A percentile compares a stretch with the other conserved stretches of the same genome.
These are phyloP conservation scores for Paramecium pentaurelia DNA, from an alignment of 73 alveolate species.

Conservation along the genomic window DNA sequence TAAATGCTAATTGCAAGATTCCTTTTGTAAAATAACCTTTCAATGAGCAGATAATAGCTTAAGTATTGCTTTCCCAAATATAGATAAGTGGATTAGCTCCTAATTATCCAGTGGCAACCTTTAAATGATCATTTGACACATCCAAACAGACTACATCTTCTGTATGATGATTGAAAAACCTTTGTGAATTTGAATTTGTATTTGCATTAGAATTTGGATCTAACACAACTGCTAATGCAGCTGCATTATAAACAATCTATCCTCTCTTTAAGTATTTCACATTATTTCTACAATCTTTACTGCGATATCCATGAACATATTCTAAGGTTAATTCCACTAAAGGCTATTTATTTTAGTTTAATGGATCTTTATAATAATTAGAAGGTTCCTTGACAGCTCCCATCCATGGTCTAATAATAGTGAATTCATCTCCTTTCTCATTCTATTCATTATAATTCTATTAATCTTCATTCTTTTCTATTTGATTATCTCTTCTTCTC, in stretches of 20 bases:
- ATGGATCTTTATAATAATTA: constrained; percentile 74
- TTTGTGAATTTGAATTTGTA: constrained; percentile 60
- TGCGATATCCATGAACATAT: constrained; percentile 95
- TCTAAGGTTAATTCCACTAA: constrained; percentile 77
- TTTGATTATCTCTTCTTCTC: constrained; percentile 58
- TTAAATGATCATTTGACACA: constrained; percentile 63
- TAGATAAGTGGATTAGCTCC: constrained; percentile 68
- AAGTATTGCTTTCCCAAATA: constrained; percentile 85
- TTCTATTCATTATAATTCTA: constrained; percentile 70
- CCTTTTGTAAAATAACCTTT: constrained; percentile 72
- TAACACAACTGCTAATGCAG: constrained; percentile 83
- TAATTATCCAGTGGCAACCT: constrained; percentile 87
- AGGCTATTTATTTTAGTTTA: constrained; percentile 82
- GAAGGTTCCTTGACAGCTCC: constrained; percentile 91
- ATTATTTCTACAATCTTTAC: constrained; percentile 91
- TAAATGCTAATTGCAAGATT: constrained; percentile 67
- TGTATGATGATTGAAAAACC: constrained; percentile 75
- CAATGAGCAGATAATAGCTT: constrained; percentile 62
- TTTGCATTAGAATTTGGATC: constrained; percentile 51
- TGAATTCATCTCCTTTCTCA: constrained; percentile 86
- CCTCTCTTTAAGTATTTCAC: constrained; percentile 74
- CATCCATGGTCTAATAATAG: constrained; percentile 79
- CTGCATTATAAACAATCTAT: constrained; percentile 87
- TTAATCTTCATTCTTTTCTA: constrained; percentile 61
- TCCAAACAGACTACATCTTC: constrained; percentile 88